Base-by-base conservation (phyloP, 225 moss, liverwort and hornwort species). In the Takakia lepidozioides region DNA sequence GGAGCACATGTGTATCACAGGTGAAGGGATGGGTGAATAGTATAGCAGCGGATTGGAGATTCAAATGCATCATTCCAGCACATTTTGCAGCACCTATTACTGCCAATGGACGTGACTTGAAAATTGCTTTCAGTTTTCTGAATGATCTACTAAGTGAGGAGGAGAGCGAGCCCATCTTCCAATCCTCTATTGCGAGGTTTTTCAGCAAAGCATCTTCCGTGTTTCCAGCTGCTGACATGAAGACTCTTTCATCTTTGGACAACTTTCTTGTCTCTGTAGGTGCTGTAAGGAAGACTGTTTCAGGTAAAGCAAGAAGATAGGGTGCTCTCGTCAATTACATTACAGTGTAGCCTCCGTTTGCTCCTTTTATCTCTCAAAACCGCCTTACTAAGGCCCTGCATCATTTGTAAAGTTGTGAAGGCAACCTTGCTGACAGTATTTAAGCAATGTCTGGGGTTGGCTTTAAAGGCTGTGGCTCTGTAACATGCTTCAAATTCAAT, bases 211-310 rank as follows among this genome's bases (percentile, higher is more conserved):
- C 90, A 19, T 74, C 64, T 8, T 72, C 78, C 2, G 76, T 72
- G 25, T 98, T 91, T 51, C 82, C 91, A 29, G 75, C 80, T 13
- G 98, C 91, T 19, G 98, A 98, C 49, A 98, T 98, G 98, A 87
- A 83, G 64, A 98, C 98, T 29, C 73, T 98, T 4, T 91, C 87
- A 29, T 87, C 98, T 9, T 69, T 98, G 0, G 98, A 98, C 40
- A 63, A 80, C 45, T 91, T 98, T 50, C 54, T 98, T 41, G 98
- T 98, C 5, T 85, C 83, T 4, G 61, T 84, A 18, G 85, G 98
- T 14, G 98, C 91, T 27, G 98, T 98, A 5, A 78, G 72, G 24
- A 87, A 87, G 64, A 98, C 98, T 2, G 68, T 87, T n/a, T 74
- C 73, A 19, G 89, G 89, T n/a, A 89, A 71, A 63, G 63, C 74